Conservation (phyloP, 805 yeast species). For the Yamadazyma sp. region DNA sequence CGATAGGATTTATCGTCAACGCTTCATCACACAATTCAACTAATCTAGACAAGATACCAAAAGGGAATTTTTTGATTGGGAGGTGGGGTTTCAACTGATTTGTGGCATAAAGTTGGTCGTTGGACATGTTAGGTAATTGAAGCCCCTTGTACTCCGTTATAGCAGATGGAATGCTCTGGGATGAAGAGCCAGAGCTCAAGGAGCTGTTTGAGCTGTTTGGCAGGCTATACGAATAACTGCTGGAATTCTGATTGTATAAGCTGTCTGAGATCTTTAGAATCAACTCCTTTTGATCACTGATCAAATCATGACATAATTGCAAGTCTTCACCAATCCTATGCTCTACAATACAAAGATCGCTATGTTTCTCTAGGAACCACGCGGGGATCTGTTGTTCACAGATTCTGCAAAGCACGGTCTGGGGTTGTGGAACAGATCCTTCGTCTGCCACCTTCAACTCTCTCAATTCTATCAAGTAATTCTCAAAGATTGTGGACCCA, state of each 20-base stretch:
- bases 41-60: conserved; percentile 56
- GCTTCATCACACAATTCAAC: conserved; percentile 75
- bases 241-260: conserved; percentile 23
- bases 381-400: conserved; percentile 91
- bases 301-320: conserved; percentile 69
- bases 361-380: conserved; percentile 95
- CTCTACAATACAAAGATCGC: conserved; percentile 82
- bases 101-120: conserved; percentile 6
- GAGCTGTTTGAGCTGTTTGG: conserved; percentile 17
- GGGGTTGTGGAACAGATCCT: conserved; percentile 71
- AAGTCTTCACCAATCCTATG: conserved; percentile 79
- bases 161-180: conserved; percentile 17
- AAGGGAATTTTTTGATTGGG: conserved; percentile 51
- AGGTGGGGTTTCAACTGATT: conserved; percentile 6
- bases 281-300: conserved; percentile 65
- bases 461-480: conserved; percentile 64
- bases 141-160: conserved; percentile 57
- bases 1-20: conserved; percentile 60
- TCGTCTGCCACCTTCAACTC: conserved; percentile 66
- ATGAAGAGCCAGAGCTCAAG: conserved; percentile 20
- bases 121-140: conserved; percentile 39
- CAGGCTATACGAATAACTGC: conserved; percentile 13
- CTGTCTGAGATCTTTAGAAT: conserved; percentile 46
- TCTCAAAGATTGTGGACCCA: conserved; percentile 81
- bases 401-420: conserved; percentile 80